Base-by-base conservation (phyloP, 176 grass and related monocot species). In the Hordeum marinum region DNA sequence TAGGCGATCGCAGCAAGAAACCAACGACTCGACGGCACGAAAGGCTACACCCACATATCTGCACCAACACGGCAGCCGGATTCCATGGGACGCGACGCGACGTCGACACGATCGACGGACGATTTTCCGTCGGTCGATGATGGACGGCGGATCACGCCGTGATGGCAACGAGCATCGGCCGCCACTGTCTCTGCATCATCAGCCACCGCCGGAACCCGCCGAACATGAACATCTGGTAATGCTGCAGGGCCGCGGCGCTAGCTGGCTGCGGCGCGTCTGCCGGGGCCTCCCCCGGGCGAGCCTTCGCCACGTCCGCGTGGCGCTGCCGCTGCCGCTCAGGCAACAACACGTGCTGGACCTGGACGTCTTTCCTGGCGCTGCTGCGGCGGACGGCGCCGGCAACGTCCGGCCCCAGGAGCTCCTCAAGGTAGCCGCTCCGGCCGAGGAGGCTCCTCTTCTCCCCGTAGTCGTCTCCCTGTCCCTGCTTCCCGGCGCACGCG, bases 121-220 rank as follows among this genome's bases (percentile, higher is more conserved):
- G 9, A 81, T 61, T 46, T 18, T 24, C 73, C 68, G 9, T 36
- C 13, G 26, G 25, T 5, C 13, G 26, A 32, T 29, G 29, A 29
- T 11, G 6, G 70, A 6, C 31, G 14, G 10, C 3, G 29, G 29
- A 29, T 29, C 90, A 94, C 88, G 94, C 95, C 65, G 87, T 90
- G 88, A 98, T 98, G 86, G 92, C 92, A 57, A 90, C 92, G 52
- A 98, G 95, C 45, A 88, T 81, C 10, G 95, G 92, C 52, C 85
- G 86, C 95, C 95, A 98, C 13, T 87, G 77, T 17, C 95, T 36
- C 14, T 92, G 78, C 75, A 90, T 85, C 54, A 94, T 79, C 29
- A 98, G 82, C 32, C 92, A 84, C 1, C 88, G 82, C 76, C 92
- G 82, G 71, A 98, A 83, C 3, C 85, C 83, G 27, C 84, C 76